These are phyloP conservation scores for Nannizziopsis barbatae DNA, from an alignment of 2,329 filamentous ascomycete species.

Conservation along the genomic window DNA sequence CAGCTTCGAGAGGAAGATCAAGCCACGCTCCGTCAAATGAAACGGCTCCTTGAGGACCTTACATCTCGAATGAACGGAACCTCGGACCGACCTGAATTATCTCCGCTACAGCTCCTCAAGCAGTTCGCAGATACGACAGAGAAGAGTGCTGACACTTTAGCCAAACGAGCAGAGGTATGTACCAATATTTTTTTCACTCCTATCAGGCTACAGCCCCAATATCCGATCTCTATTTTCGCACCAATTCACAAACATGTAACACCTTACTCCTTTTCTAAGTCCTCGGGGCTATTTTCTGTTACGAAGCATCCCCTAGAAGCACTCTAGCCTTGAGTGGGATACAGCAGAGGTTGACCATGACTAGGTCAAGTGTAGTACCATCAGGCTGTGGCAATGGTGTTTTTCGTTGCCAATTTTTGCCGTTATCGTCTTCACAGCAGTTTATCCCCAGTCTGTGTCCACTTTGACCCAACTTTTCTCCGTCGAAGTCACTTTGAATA, in stretches of 20 bases:
- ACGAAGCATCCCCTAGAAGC: not conserved
- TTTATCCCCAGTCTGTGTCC: slow-evolving; percentile 12
- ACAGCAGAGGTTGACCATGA: slow-evolving; percentile 16
- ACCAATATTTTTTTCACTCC: slow-evolving; percentile 8
- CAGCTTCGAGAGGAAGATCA: slow-evolving; percentile 33
- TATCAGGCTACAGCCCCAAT: not conserved
- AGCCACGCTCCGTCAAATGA: slow-evolving; percentile 33
- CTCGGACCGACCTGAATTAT: slow-evolving; percentile 26
- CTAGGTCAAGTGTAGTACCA: slow-evolving; percentile 15
- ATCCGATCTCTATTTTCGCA: not conserved
- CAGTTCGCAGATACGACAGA: slow-evolving; percentile 45
- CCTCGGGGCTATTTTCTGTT: not conserved
- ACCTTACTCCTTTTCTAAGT: not conserved
- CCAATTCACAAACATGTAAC: not conserved
- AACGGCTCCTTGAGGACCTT: slow-evolving; percentile 31
- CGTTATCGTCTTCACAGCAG: slow-evolving; percentile 14
- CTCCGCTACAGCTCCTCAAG: slow-evolving; percentile 31
- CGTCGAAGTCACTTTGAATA: slow-evolving; percentile 13
- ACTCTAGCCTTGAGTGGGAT: not conserved
- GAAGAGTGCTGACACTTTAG: slow-evolving; percentile 40
- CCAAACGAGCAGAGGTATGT: slow-evolving; percentile 35
- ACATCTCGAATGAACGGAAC: slow-evolving; percentile 27
- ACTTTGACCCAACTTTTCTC: slow-evolving; percentile 12
- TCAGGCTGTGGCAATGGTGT: slow-evolving; percentile 17
- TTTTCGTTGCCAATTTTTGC: slow-evolving; percentile 14